Percentiles rank a stretch among this genome's conserved stretches.
These are phyloP conservation scores for Myxozyma nipponensis DNA, from an alignment of 805 yeast species.

Conservation along the genomic window DNA sequence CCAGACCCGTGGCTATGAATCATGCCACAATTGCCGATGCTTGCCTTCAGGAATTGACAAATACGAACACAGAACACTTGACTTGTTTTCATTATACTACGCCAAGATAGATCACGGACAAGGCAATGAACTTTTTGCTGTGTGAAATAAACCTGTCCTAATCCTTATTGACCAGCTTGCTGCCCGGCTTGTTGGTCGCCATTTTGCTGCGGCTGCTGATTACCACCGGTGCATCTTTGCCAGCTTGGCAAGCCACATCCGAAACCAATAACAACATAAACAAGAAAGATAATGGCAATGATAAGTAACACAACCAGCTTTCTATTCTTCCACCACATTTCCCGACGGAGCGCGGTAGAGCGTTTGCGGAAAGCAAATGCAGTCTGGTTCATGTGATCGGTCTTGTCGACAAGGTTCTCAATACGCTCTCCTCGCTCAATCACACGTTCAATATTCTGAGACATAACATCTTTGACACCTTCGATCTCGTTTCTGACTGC, in stretches of 20 bases:
- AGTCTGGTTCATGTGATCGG: constrained; percentile 63
- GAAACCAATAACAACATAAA: constrained; percentile 27
- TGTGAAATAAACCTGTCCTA: too few species aligned
- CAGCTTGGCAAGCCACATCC: constrained; percentile 29
- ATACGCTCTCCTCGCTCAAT: constrained; percentile 76
- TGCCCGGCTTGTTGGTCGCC: constrained; percentile 5
- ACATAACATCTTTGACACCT: constrained; percentile 64
- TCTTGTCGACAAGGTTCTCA: constrained; percentile 68
- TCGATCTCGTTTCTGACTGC: constrained; percentile 48
- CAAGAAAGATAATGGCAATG: constrained; percentile 21
- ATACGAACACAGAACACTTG: too few species aligned
- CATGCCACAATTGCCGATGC: too few species aligned
- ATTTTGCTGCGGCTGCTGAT: constrained; percentile 7
- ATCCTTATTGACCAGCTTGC: constrained; percentile 2
- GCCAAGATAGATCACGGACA: too few species aligned
- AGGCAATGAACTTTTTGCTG: too few species aligned
- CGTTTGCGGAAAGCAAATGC: constrained; percentile 67
- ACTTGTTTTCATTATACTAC: too few species aligned
- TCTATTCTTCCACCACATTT: constrained; percentile 52
- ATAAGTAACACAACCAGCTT: constrained; percentile 18
- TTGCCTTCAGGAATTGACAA: too few species aligned
- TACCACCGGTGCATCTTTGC: constrained; percentile 25
- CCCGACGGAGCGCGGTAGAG: constrained; percentile 58
- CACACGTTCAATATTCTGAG: constrained; percentile 66
- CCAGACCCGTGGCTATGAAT: too few species aligned